Percentiles rank a stretch among this genome's conserved stretches.
Conservation (phyloP, 441 rosid genomes). For the Mallotus japonicus region DNA sequence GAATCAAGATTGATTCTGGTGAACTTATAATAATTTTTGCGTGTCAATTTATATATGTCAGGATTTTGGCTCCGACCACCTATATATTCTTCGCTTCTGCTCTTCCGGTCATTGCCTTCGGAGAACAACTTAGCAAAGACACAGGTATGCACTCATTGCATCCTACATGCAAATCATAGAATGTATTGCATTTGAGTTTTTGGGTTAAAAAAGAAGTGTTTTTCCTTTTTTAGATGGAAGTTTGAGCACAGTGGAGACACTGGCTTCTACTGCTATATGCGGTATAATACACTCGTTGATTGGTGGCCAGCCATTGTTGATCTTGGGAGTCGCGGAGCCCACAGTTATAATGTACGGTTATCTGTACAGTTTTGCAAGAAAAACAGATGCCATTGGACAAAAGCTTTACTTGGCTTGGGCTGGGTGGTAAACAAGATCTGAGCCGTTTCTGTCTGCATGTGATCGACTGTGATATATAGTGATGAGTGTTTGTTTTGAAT, state of each 20-base stretch:
- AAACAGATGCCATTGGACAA: constrained; percentile 16
- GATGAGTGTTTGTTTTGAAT: too few species aligned
- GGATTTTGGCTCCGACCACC: constrained; percentile 44
- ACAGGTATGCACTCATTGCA: constrained; percentile 24
- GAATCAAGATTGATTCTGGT: not conserved
- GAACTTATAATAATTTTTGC: not conserved
- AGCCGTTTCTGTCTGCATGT: too few species aligned
- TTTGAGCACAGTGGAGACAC: constrained; percentile 39
- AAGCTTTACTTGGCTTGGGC: constrained; percentile 43
- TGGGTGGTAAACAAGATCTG: constrained; percentile 31
- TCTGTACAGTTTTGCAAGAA: constrained; percentile 36
- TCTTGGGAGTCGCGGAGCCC: constrained; percentile 44
- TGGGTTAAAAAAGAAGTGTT: not conserved
- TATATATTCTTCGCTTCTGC: constrained; percentile 44
- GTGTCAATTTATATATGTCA: constrained; percentile 7
- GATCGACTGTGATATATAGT: not conserved
- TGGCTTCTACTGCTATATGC: constrained; percentile 44
- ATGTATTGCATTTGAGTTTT: too few species aligned
- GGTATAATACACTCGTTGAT: constrained; percentile 42
- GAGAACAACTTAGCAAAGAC: constrained; percentile 42
- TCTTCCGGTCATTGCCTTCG: constrained; percentile 48
- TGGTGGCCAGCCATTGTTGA: constrained; percentile 45
- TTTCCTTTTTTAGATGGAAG: constrained; percentile 31
- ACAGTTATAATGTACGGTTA: constrained; percentile 44
- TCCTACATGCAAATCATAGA: too few species aligned